Percentiles rank a stretch among this genome's conserved stretches.
phyloP scores from a whole-genome alignment of 805 yeast species.

The Candida sonorensis region DNA sequence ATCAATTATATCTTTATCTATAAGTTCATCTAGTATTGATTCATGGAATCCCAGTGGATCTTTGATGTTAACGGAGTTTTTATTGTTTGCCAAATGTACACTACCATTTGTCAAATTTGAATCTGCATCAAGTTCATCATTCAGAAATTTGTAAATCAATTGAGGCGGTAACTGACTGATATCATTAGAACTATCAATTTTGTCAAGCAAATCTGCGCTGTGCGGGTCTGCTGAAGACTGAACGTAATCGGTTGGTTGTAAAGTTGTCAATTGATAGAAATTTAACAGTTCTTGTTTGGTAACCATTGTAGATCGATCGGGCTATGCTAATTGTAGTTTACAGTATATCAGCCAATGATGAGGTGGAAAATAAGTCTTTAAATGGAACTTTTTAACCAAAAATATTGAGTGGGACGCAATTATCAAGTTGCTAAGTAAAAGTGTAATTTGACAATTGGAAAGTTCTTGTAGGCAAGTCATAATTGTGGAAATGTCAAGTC shows the following conservation, averaged over 20 bases:
- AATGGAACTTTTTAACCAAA: no score
- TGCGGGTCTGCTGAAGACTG: conserved; percentile 16
- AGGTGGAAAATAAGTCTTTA: no score
- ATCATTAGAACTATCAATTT: conserved; percentile 7
- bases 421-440: no score
- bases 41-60: conserved; percentile 56
- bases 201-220: no score
- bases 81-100: neutral
- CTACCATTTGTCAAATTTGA: no score
- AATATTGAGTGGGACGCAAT: no score
- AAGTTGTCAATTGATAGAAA: conserved; percentile 38
- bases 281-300: conserved; percentile 16
- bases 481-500: no score
- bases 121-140: conserved; percentile 12
- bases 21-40: conserved; percentile 36
- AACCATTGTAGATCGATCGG: neutral
- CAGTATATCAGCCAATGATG: no score
- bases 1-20: conserved; percentile 33
- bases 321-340: no score
- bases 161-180: conserved; percentile 19
- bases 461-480: no score
- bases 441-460: no score
- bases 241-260: conserved; percentile 30
- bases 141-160: conserved; percentile 16
- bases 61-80: conserved; percentile 3